Percentiles rank a stretch among this genome's conserved stretches.
These are phyloP conservation scores for Rhododendron kiyosumense DNA, from an alignment of 148 eudicot genomes.

Conservation along the genomic window DNA sequence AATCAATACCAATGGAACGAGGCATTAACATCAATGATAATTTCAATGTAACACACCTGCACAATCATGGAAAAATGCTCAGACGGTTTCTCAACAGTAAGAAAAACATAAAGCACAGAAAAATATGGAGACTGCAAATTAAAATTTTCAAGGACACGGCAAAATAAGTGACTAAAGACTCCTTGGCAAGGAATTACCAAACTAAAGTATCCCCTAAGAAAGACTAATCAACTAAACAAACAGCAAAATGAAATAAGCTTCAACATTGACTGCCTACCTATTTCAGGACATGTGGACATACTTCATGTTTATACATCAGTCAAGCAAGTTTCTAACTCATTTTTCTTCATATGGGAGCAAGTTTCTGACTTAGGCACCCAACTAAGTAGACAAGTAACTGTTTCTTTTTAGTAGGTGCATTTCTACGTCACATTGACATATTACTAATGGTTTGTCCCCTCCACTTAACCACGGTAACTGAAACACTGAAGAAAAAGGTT, in stretches of 20 bases:
- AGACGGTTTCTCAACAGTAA: background rate
- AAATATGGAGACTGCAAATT: background rate
- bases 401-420: background rate
- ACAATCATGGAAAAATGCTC: background rate
- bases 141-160: background rate
- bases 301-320: background rate
- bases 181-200: background rate
- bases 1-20: background rate
- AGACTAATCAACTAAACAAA: background rate
- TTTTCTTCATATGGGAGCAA: background rate
- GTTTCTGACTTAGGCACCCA: background rate
- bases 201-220: background rate
- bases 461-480: background rate
- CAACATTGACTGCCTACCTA: background rate
- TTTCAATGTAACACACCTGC: background rate
- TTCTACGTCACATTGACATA: background rate
- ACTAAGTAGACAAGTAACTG: background rate
- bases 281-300: background rate
- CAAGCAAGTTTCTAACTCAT: background rate
- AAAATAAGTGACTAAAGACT: background rate
- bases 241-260: background rate
- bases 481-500: background rate
- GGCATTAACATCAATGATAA: background rate
- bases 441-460: background rate
- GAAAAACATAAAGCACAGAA: background rate